A percentile compares a stretch with the other conserved stretches of the same genome.
Conservation (phyloP, 345 rosid species). For the Aegle marmelos region DNA sequence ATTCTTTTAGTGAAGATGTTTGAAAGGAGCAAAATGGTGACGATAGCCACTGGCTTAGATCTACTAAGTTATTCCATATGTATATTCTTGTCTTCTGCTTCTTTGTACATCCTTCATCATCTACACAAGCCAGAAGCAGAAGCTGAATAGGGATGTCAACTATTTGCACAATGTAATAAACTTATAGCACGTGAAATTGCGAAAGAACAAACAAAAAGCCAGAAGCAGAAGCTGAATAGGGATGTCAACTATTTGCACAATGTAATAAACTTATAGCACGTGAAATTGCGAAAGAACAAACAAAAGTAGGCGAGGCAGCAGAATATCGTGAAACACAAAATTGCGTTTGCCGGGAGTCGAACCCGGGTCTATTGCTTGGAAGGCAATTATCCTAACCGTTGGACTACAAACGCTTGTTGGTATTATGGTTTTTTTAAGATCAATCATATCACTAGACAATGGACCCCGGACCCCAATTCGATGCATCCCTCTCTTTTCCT, state of each 20-base stretch:
- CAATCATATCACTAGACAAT: too few relatives aligned
- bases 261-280: background rate
- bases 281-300: background rate
- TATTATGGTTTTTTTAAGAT: accelerated
- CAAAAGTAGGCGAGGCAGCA: too few relatives aligned
- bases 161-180: background rate
- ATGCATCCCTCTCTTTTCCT: too few relatives aligned
- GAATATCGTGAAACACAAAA: too few relatives aligned
- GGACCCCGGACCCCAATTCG: too few relatives aligned
- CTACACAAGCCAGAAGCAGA: conserved; percentile 70
- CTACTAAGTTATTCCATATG: conserved; percentile 82
- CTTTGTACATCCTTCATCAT: conserved; percentile 79
- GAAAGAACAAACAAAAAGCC: background rate
- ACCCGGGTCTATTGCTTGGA: conserved; percentile 89
- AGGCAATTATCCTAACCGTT: conserved; percentile 82
- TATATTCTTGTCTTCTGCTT: conserved; percentile 85
- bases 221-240: background rate
- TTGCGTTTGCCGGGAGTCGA: conserved; percentile 89
- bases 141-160: conserved; percentile 29
- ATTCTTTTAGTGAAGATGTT: conserved; percentile 94
- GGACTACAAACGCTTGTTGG: conserved; percentile 34
- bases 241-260: background rate
- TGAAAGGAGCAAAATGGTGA: conserved; percentile 94
- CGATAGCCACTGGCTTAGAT: conserved; percentile 75
- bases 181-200: background rate